A percentile compares a stretch with the other conserved stretches of the same genome.
These are phyloP conservation scores for Cystobasidium onofrii DNA, from an alignment of 768 basidiomycete genomes.

Conservation along the genomic window DNA sequence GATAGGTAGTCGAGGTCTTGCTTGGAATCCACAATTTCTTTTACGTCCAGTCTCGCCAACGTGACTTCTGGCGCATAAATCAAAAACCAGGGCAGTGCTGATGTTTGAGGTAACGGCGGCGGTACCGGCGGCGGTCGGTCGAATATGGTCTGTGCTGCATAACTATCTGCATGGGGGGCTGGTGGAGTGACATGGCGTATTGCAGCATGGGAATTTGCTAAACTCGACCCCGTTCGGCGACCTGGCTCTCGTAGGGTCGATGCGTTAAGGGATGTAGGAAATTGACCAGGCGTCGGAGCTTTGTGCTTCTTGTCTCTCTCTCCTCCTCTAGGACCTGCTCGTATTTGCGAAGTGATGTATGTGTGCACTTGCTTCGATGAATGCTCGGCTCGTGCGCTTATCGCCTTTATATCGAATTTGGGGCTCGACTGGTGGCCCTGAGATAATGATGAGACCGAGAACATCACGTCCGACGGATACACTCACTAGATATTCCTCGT, in stretches of 20 bases:
- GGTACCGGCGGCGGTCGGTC: neutral
- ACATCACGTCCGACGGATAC: neutral
- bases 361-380: too few relatives aligned
- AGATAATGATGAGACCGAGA: neutral
- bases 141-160: neutral
- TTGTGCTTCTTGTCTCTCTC: too few relatives aligned
- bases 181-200: neutral
- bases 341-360: too few relatives aligned
- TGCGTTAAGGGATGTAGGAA: too few relatives aligned
- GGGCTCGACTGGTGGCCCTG: neutral
- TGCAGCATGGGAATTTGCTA: neutral
- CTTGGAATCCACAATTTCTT: neutral
- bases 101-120: neutral
- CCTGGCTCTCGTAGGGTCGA: too few relatives aligned
- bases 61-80: neutral
- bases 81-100: neutral
- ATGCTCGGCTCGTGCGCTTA: too few relatives aligned
- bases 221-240: too few relatives aligned
- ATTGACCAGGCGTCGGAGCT: too few relatives aligned
- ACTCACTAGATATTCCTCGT: conserved; percentile 1
- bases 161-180: neutral
- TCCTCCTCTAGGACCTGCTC: too few relatives aligned
- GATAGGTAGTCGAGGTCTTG: neutral
- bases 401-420: too few relatives aligned
- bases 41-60: neutral